Base-by-base conservation (phyloP, 345 rosid species). In the Citrus hindsii region DNA sequence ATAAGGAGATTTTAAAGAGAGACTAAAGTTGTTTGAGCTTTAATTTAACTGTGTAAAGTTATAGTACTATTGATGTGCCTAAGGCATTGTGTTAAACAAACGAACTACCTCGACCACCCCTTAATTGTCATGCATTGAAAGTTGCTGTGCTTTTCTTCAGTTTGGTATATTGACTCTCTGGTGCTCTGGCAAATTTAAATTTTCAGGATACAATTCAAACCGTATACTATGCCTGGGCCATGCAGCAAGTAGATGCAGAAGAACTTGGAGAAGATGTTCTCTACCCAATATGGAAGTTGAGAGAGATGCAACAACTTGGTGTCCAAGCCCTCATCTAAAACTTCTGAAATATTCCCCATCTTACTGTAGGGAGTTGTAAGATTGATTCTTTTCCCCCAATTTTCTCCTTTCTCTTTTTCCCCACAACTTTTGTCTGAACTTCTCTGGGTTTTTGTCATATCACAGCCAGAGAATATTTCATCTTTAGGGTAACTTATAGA, bases 271-370 rank as follows among this genome's bases (percentile, higher is more conserved):
- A 86, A 81, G 98, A 87, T 53, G 93, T 95, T 38, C 67, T 92
- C 37, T 90, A 90, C 76, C 98, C 99, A 3, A 87, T 97, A 68
- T 94, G 99, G 99, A 90, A 86, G 92, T 86, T 94, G 33, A 86
- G 93, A 79, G 98, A 93, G 35, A 87, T 93, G 88, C 89, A 84
- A 33, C 94, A 86, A 76, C 81, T 88, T 32, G 98, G 98, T 74
- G 74, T 92, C 61, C 94, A 85, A 80, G 83, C 98, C 72, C 97
- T 97, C 70, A 94, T 97, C 79, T 94, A 85, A 46, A 46, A 64
- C 64, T 55, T 48, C 0, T 35, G 42, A 64, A 22, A 75, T 42
- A 19, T 6, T 13, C 30, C 63, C 73, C 13, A 5, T 37, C 58
- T 66, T 66, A 10, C n/a, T 67, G 35, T 37, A 37, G 74, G 67